Conservation (phyloP, 371 early-diverging fungal species). For the Lichtheimia ornata region DNA sequence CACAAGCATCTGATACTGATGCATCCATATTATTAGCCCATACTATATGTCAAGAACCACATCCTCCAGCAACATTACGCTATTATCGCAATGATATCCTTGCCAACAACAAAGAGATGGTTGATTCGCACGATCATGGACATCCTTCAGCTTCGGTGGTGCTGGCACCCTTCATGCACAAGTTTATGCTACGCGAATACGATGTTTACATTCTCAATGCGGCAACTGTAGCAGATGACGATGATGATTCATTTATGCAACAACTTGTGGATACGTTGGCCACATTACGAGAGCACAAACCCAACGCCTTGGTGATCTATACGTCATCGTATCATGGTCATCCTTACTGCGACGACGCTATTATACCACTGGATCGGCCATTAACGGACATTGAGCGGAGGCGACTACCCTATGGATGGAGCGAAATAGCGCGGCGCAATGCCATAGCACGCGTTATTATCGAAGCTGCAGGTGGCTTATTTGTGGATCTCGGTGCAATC, state of each 20-base stretch:
- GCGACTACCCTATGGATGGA: conserved; percentile 53
- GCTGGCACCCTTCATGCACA: conserved; percentile 51
- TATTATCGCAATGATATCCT: conserved; percentile 59
- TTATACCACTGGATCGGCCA: conserved; percentile 28
- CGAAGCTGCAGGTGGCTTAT: conserved; percentile 61
- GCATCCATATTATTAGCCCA: conserved; percentile 34
- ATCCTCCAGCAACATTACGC: conserved; percentile 27
- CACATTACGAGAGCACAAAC: conserved; percentile 40
- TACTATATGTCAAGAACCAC: conserved; percentile 34
- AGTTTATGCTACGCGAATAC: conserved; percentile 34
- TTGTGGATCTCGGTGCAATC: conserved; percentile 55
- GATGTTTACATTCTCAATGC: conserved; percentile 53
- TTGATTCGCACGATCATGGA: conserved; percentile 23
- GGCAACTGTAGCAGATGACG: conserved; percentile 37
- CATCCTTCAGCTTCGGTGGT: conserved; percentile 41
- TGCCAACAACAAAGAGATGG: conserved; percentile 37
- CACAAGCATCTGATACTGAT: not conserved
- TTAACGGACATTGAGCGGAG: conserved; percentile 36
- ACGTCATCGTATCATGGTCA: conserved; percentile 51
- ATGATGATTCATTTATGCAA: conserved; percentile 45
- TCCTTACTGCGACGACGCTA: conserved; percentile 43
- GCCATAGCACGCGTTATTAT: conserved; percentile 54
- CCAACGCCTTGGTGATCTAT: conserved; percentile 52
- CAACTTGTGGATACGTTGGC: conserved; percentile 48
- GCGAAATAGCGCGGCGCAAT: conserved; percentile 54